phyloP scores from a whole-genome alignment of 2,329 filamentous ascomycete genomes.

The Botrytis galanthina region DNA sequence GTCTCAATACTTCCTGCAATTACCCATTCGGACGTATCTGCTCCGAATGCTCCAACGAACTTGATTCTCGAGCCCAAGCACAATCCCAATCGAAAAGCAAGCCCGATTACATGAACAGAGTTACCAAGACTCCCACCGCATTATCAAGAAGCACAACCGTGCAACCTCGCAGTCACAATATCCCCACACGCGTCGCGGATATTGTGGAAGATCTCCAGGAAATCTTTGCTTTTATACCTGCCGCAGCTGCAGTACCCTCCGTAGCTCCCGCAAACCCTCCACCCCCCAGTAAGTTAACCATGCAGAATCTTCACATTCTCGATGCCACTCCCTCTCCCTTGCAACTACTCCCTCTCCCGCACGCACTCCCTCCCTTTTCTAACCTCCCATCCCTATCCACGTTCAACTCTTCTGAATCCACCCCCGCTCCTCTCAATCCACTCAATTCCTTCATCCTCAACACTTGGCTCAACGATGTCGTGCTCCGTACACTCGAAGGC shows the following conservation, averaged over 20 bases:
- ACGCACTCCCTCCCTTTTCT: background rate
- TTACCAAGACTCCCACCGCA: no score
- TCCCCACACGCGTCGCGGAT: background rate
- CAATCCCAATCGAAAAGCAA: background rate
- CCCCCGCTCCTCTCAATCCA: no score
- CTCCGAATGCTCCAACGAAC: background rate
- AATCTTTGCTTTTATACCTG: background rate
- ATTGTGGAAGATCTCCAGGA: background rate
- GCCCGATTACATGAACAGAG: background rate
- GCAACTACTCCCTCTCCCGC: rapidly evolving
- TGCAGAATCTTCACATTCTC: background rate
- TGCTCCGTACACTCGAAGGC: background rate
- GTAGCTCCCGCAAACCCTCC: no score
- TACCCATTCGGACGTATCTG: slow-evolving; percentile 25
- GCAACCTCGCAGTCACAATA: background rate
- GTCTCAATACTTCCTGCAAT: slow-evolving; percentile 22
- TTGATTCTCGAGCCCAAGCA: background rate
- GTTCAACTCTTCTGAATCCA: background rate
- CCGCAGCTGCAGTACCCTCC: no score
- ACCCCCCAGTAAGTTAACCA: background rate
- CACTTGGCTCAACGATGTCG: slow-evolving; percentile 2
- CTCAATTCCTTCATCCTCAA: background rate
- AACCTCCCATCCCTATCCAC: no score
- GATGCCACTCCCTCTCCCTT: background rate
- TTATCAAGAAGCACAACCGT: background rate